Base-by-base conservation (phyloP, 2,329 filamentous ascomycete genomes). In the Penicillium occitanis region DNA sequence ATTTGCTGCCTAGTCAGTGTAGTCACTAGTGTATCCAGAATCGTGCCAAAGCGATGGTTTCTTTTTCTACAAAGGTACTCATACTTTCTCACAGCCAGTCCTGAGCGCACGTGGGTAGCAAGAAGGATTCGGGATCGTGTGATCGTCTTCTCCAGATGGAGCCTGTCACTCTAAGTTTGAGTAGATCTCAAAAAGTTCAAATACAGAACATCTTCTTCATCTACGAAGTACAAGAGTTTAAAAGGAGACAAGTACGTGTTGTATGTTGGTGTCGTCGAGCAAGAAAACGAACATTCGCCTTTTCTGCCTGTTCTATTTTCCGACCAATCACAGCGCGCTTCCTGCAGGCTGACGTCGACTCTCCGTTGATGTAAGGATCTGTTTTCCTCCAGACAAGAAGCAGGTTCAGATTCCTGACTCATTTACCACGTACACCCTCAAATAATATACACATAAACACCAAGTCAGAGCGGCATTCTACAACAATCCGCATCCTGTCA, bases 261-360 rank as follows among this genome's bases (percentile, higher is more conserved):
- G 22, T 48, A 14, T 61, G 58, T 33, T 33, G 14, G 59, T 19
- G 44, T 50, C 19, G 37, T 30, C 19, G 22, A 25, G 13, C 17
- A 58, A 22, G 51, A 30, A 55, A n/a, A 55, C 28, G 30, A 55
- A 19, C 40, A 44, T 60, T 60, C 57, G 19, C 33, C 53, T 50
- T 6, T 50, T 28, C 22, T 28, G 11, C 6, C 25, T 30, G 50
- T 14, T 53, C 22, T 33, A 60, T 60, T 11, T 30, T 30, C 61
- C 61, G 14, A n/a, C 61, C 61, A 63, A 63, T 63, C 48, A 55
- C 37, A 17, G 19, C 13, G 61, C 57, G 19, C 33, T 11, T 51
- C 14, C 61, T 53, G 50, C 61, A 22, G 19, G 35, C 33, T 63
- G 61, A 63, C 61, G 61, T 63, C 61, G 61, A 40, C 17, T 13